Base-by-base conservation (phyloP, 148 eudicot species). In the Polygonum aviculare region DNA sequence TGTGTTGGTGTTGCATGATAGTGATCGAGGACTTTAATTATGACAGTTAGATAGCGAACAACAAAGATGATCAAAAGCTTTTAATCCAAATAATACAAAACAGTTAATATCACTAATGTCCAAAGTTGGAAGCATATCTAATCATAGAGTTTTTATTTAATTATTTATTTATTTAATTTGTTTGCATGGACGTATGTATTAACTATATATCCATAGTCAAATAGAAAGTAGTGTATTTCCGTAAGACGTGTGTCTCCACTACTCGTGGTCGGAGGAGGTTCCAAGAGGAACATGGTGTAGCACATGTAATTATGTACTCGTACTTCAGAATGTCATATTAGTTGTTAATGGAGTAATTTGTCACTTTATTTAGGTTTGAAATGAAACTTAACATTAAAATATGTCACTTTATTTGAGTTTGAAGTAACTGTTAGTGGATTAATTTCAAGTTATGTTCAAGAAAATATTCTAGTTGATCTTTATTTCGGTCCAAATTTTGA, bases 211-310 rank as follows among this genome's bases (percentile, higher is more conserved):
- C 44, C 48, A 33, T 36, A 39, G 47, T 69, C 47, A 39, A 69
- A 33, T 38, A 33, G 19, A 69, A n/a, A 55, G 62, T 55, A 55
- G 10, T 4, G 10, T 21, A 18, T 55, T 7, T 10, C 62, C 62
- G 19, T 55, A 55, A 55, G 80, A 81, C 75, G 80, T 81, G 83
- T 74, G 80, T 57, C 80, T 63, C 75, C 83, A 81, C 83, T 78
- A 74, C 80, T 69, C 44, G 8, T 63, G 75, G 83, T 81, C 80
- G 83, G 83, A 73, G 10, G 69, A 26, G 31, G 31, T 26, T 2
- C 9, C 10, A 40, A 39, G 33, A 75, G 48, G 48, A 7, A 31
- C 16, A 69, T 47, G 52, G 38, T 36, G 14, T 69, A 69, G 18
- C 5, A 69, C 2, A 1, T 21, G 2, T 36, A 19, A 47, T 5